Base-by-base conservation (phyloP, 495 filamentous ascomycete species). In the Clavariopsis aquatica region DNA sequence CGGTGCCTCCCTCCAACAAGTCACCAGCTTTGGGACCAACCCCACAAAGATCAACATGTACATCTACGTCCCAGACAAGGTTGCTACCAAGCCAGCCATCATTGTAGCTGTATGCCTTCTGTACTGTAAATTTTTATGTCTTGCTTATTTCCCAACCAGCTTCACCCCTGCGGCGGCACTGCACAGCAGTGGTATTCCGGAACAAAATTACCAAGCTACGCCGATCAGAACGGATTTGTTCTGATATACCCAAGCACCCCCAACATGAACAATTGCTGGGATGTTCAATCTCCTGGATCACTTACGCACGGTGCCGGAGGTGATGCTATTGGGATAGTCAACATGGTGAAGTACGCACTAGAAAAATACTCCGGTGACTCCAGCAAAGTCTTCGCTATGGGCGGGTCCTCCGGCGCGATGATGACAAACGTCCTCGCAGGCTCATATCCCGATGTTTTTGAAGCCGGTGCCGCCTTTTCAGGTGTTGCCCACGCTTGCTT, bases 241-340 rank as follows among this genome's bases (percentile, higher is more conserved):
- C 64, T 82, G 43, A 81, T 75, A 72, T 84, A 82, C 73, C 83
- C 82, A 4, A 73, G 79, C 49, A 78, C 80, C 6, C 76, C 80
- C 12, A 78, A 78, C 69, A 60, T 64, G 15, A 80, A 76, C 41
- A 77, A 70, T 31, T 87, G 84, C 76, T 89, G 84, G 84, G 85
- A 89, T 61, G 82, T 86, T 43, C 80, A 79, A 24, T 84, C 81
- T 0, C 71, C 76, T 10, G 75, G 75, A 15, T 77, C 83, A 1
- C 75, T 87, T 8, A 83, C 79, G 27, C 83, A 83, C 69, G 73
- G 83, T 47, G 83, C 81, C n/a, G 83, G 83, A 8, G 81, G 82
- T 28, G 83, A 87, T 70, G 82, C 79, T 64, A 76, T 81, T 46
- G 79, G 80, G 22, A 86, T 89, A 53, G 81, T 78, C 52, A 85